Percentiles rank a stretch among this genome's conserved stretches.
Evolutionary conservation across 495 filamentous ascomycete species (phyloP).

Genomic region (Aspergillus incahuasiensis): DNA sequence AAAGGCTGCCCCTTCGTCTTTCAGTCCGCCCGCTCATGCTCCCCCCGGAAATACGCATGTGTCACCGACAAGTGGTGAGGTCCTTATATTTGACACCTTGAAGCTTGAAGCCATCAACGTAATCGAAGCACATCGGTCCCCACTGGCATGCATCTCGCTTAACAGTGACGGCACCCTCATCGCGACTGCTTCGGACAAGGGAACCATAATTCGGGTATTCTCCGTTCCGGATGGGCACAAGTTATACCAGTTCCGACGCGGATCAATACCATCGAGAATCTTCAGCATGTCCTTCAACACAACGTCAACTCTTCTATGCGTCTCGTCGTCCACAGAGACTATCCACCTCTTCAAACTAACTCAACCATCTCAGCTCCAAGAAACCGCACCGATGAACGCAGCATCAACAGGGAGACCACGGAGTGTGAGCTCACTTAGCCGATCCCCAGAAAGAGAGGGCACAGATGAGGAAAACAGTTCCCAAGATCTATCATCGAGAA

Average conservation of each 20-base stretch:
- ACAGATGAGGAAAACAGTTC: constrained; percentile 23
- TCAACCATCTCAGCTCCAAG: constrained; percentile 29
- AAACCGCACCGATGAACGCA: constrained; percentile 29
- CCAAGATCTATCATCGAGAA: constrained; percentile 36
- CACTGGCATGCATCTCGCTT: constrained; percentile 79
- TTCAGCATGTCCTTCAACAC: constrained; percentile 99
- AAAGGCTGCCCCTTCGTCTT: constrained; percentile 61
- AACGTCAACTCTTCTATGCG: constrained; percentile 85
- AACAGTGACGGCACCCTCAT: constrained; percentile 91
- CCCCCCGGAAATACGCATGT: constrained; percentile 70
- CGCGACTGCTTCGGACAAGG: constrained; percentile 93
- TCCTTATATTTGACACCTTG: constrained; percentile 83
- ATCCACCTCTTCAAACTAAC: constrained; percentile 92
- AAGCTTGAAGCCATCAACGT: constrained; percentile 90
- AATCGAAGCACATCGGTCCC: constrained; percentile 87
- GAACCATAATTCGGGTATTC: constrained; percentile 95
- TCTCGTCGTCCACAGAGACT: constrained; percentile 93
- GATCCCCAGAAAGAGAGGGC: constrained; percentile 37
- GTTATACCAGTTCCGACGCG: constrained; percentile 89
- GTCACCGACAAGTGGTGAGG: constrained; percentile 82
- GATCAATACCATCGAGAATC: constrained; percentile 88
- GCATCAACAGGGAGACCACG: constrained; percentile 34
- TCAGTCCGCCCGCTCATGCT: constrained; percentile 72
- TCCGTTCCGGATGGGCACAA: constrained; percentile 84
- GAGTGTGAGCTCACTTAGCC: constrained; percentile 34